phyloP scores from a whole-genome alignment of 78 protist genomes.

The Planoprotostelium fungivorum region DNA sequence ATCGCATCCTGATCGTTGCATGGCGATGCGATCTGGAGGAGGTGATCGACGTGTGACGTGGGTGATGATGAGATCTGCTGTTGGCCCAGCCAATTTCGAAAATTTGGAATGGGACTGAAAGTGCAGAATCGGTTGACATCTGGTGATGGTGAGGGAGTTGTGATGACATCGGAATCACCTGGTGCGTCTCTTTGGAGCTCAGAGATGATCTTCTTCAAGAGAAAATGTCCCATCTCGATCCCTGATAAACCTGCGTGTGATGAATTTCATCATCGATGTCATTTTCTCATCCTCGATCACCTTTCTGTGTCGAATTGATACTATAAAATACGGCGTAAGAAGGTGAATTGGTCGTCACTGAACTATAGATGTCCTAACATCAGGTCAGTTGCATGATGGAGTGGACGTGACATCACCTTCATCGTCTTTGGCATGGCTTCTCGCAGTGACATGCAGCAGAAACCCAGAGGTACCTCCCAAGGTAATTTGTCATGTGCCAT shows the following conservation, averaged over 20 bases:
- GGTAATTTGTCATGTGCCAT: neutral
- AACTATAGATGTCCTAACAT: neutral
- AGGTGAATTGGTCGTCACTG: neutral
- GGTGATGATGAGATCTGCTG: neutral
- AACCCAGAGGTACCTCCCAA: neutral
- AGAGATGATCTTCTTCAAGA: neutral
- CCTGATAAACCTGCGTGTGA: neutral
- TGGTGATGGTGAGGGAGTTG: neutral
- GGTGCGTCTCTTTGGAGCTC: neutral
- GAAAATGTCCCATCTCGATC: neutral
- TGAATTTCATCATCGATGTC: neutral
- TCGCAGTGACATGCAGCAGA: neutral
- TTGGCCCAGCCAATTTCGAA: neutral
- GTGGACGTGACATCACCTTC: neutral
- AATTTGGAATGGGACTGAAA: neutral
- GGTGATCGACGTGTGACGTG: neutral
- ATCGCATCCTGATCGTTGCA: neutral
- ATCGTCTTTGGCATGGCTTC: neutral
- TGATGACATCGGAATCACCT: neutral
- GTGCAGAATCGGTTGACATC: neutral
- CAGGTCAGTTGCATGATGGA: neutral
- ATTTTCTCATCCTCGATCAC: neutral
- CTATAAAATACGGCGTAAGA: neutral
- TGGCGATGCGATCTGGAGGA: neutral
- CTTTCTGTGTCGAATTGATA: neutral